Evolutionary conservation across 805 yeast genomes (phyloP).

Genomic region (Barnettozyma populi): DNA sequence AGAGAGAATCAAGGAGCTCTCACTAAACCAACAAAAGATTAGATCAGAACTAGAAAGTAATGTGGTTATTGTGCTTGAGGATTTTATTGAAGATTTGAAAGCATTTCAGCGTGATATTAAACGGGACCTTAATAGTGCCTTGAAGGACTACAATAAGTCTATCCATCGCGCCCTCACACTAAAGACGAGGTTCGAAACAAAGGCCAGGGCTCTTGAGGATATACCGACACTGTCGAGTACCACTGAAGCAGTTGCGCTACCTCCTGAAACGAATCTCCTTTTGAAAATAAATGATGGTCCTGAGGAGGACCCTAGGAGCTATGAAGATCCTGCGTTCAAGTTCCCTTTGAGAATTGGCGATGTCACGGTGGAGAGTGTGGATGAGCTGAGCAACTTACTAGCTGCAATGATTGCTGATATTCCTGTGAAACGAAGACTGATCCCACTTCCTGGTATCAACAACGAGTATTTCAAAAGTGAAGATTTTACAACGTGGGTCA

Average conservation of each 20-base stretch:
- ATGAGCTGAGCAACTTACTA: slow-evolving; percentile 14
- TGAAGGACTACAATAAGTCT: slow-evolving; percentile 10
- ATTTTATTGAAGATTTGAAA: slow-evolving; percentile 22
- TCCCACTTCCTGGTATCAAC: slow-evolving; percentile 27
- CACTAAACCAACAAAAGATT: slow-evolving; percentile 2
- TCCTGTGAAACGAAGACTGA: slow-evolving; percentile 22
- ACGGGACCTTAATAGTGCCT: slow-evolving; percentile 3
- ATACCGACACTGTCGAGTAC: neutral
- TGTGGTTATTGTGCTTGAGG: slow-evolving; percentile 12
- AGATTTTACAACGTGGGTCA: slow-evolving; percentile 23
- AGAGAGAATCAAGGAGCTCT: slow-evolving; percentile 3
- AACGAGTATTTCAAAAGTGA: slow-evolving; percentile 28
- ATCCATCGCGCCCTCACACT: slow-evolving; percentile 4
- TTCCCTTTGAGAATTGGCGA: slow-evolving; percentile 23
- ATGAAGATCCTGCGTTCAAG: slow-evolving; percentile 19
- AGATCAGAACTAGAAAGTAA: slow-evolving; percentile 14
- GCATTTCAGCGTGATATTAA: slow-evolving; percentile 11
- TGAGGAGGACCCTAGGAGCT: slow-evolving; percentile 5
- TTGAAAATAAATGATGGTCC: neutral
- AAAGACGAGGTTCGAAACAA: slow-evolving; percentile 14
- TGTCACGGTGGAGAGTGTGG: slow-evolving; percentile 8
- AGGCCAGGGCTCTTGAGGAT: slow-evolving; percentile 16
- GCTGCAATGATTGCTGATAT: slow-evolving; percentile 11
- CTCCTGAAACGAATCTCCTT: neutral
- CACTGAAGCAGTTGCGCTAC: neutral